Evolutionary conservation across 305 asterid species (phyloP), one percentile per base, ranked within the genome.

Genomic region (Fraxinus sp.): DNA sequence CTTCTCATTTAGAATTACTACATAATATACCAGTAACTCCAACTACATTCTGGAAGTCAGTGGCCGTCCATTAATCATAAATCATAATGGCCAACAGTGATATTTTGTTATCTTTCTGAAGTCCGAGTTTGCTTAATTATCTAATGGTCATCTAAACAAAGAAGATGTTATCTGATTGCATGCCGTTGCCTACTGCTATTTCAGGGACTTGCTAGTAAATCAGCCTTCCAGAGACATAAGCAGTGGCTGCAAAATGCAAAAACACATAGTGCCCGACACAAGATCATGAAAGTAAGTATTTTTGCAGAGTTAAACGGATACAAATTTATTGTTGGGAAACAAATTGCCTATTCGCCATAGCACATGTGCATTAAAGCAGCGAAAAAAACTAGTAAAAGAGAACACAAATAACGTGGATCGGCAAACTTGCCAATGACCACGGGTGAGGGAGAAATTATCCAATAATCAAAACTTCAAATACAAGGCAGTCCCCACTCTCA

Each of bases 201-300:
- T 78, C 92, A 93, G 98, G 98, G 94, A 10, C 95, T 93, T 71
- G 94, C 98, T 8, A 92, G 88, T 87, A 94, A 93, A 90, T 92
- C 97, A 82, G 97, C 97, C 79, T 93, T 93, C 82, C 94, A 92
- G 92, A 91, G 98, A 84, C 98, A 93, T 86, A 95, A 95, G 83
- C 98, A 95, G 88, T 93, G 98, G 98, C 86, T 93, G 86, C 97
- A 90, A 81, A 95, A 93, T 89, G 98, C 98, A 76, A 95, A 95
- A 90, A 92, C 98, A 46, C 98, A 92, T 77, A 91, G 98, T 87
- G 98, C 97, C 81, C 92, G 95, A 4, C 97, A 95, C 93, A 95
- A 95, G 89, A 95, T 95, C 77, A 92, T 95, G 95, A 95, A 92
- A 91, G 98, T 95, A 90, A 20, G 96, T 83, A 77, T 83, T 46